Evolutionary conservation across 306 rosid species (phyloP), one percentile per base, ranked within the genome.

Genomic region (Hippophae tibetana): DNA sequence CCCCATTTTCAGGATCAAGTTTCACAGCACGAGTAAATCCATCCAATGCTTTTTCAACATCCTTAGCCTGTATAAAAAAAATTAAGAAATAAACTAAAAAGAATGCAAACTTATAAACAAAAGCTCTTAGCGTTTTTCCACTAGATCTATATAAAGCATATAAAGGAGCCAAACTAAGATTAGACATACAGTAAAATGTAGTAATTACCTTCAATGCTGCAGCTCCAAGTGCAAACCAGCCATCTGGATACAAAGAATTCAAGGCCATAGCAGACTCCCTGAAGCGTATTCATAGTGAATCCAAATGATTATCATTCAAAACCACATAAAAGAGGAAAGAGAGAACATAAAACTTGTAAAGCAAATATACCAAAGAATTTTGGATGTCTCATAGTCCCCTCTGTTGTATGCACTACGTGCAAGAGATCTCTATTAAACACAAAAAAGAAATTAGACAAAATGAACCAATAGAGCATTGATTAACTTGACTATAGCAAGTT

Each of bases 261-360:
- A 87, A 70, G 69, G 95, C 81, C 98, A 92, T 76, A 47, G 98
- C 98, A 72, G 98, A 85, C 78, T 87, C 96, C 95, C 98, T 92
- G 78, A 70, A 67, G 54, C 49, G 25, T 25, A 54, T 8, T 10
- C 42, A 69, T n/a, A 44, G 57, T 38, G 23, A 18, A 64, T 38
- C 8, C 18, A 42, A 45, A 65, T 46, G 6, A 47, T 38, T n/a
- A 62, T 13, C 9, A 14, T 52, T 25, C 41, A 40, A 43, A 1
- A 60, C 48, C 6, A 18, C 45, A 53, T 47, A 58, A 18, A 51
- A 23, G 47, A 2, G 43, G 54, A 6, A 61, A 56, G 6, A 45
- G 13, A 26, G 13, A 38, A 4, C 40, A 26, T 13, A 6, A 69
- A 66, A 45, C 44, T 40, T 54, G 48, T 42, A 60, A 56, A 14